A percentile compares a stretch with the other conserved stretches of the same genome.
These are phyloP conservation scores for Nothopassalora personata DNA, from an alignment of 2,329 filamentous ascomycete species.

Conservation along the genomic window DNA sequence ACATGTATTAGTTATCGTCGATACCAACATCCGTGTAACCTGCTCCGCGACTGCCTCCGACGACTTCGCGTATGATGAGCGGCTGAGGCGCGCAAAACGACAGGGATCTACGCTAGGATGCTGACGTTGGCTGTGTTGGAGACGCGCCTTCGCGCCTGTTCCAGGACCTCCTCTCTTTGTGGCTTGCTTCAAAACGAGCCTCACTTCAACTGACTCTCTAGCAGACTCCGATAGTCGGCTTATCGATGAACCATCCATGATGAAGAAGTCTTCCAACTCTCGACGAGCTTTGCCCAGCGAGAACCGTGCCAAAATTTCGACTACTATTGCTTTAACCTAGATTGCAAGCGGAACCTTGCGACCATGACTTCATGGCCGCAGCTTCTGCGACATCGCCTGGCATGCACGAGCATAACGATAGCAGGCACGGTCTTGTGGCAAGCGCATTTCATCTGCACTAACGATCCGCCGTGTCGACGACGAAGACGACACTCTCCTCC, in stretches of 20 bases:
- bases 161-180: background rate
- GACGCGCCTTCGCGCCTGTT: too few species aligned
- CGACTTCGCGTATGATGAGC: too few species aligned
- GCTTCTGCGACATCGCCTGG: background rate
- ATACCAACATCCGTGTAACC: background rate
- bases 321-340: background rate
- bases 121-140: background rate
- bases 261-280: background rate
- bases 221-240: background rate
- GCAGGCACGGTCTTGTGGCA: background rate
- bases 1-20: background rate
- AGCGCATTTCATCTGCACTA: background rate
- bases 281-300: background rate
- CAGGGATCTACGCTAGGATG: background rate
- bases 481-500: background rate
- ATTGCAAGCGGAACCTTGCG: background rate
- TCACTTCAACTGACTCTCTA: background rate
- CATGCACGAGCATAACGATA: background rate
- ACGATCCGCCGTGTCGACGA: background rate
- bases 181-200: background rate
- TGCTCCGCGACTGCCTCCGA: too few species aligned
- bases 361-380: background rate
- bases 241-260: background rate
- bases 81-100: too few species aligned
- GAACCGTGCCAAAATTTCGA: background rate